Evolutionary conservation across 2,329 filamentous ascomycete species (phyloP), one percentile per base, ranked within the genome.

Genomic region (Endoconidiophora laricicola): DNA sequence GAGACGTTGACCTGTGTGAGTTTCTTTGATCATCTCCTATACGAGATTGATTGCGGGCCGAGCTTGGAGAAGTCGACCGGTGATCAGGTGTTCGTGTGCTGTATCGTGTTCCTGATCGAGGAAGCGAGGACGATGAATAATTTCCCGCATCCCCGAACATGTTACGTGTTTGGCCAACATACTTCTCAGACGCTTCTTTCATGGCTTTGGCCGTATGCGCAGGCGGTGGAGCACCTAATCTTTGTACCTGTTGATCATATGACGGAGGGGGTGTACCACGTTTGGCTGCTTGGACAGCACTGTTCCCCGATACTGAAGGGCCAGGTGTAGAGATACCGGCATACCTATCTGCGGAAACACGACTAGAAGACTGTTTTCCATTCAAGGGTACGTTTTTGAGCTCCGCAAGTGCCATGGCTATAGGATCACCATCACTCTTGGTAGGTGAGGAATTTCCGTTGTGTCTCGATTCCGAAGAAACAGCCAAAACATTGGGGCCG

Each of bases 271-370:
- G 86, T 7, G 85, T 88, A 23, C 80, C 81, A 56, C 83, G 71
- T 62, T 79, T 74, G 20, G 69, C 76, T 7, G 78, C 72, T 37
- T 71, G 70, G 20, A 73, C 58, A 12, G 69, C 63, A 38, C 62
- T 64, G 56, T 63, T 68, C 14, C 48, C 51, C 2, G 51, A 48
- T 43, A 62, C 60, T 6, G 70, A 71, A 1, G 76, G 83, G 5
- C 74, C 79, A 4, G 91, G 90, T 1, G 90, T 94, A 10, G 84
- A 70, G 55, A 98, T 81, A n/a, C 91, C 90, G 60, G 93, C 86
- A 64, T 94, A 95, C 54, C 85, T 80, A 63, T 98, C 93, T 16
- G 88, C 91, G n/a, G 91, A 94, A 54, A 94, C 78, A n/a, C 93
- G 79, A 45, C 76, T 72, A 3, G 80, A 81, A 5, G 86, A 76